phyloP scores from a whole-genome alignment of 2,329 filamentous ascomycete species.

The Xylaria sp. region DNA sequence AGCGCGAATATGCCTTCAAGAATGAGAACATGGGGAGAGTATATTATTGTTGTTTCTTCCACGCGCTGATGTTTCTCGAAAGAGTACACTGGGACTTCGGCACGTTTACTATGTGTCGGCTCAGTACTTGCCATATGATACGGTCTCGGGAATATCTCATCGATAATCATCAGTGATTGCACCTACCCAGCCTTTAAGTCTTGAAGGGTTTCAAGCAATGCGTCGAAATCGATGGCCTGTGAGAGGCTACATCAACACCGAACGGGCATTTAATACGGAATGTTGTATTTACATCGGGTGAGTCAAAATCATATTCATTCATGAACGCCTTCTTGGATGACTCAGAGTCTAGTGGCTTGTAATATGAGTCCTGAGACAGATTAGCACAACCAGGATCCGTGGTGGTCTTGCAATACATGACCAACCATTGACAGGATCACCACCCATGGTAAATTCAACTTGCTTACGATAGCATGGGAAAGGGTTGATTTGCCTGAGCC shows the following conservation, averaged over 20 bases:
- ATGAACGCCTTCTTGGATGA: slow-evolving; percentile 82
- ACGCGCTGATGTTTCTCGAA: slow-evolving; percentile 90
- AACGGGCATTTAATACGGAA: slow-evolving; percentile 13
- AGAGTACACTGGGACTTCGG: slow-evolving; percentile 94
- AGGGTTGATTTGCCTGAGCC: slow-evolving; percentile 96
- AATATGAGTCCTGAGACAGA: slow-evolving; percentile 84
- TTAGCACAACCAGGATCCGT: slow-evolving; percentile 34
- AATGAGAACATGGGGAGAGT: slow-evolving; percentile 95
- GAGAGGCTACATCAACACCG: slow-evolving; percentile 39
- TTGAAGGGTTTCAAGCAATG: slow-evolving; percentile 78
- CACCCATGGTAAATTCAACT: slow-evolving; percentile 95
- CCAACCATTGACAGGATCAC: slow-evolving; percentile 95
- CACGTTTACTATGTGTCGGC: slow-evolving; percentile 71
- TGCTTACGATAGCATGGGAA: slow-evolving; percentile 88
- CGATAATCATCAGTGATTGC: slow-evolving; percentile 5
- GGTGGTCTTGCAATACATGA: slow-evolving; percentile 38
- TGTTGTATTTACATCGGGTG: slow-evolving; percentile 70
- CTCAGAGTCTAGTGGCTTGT: slow-evolving; percentile 85
- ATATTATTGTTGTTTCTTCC: slow-evolving; percentile 84
- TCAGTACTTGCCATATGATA: slow-evolving; percentile 27
- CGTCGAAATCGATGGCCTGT: slow-evolving; percentile 90
- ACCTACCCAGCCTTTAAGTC: slow-evolving; percentile 91
- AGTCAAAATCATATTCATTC: slow-evolving; percentile 97
- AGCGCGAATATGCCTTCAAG: slow-evolving; percentile 96
- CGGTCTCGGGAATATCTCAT: background rate